Percentiles rank a stretch among this genome's conserved stretches.
These are phyloP conservation scores for Raddia distichophylla DNA, from an alignment of 176 grass and related monocot species.

Conservation along the genomic window DNA sequence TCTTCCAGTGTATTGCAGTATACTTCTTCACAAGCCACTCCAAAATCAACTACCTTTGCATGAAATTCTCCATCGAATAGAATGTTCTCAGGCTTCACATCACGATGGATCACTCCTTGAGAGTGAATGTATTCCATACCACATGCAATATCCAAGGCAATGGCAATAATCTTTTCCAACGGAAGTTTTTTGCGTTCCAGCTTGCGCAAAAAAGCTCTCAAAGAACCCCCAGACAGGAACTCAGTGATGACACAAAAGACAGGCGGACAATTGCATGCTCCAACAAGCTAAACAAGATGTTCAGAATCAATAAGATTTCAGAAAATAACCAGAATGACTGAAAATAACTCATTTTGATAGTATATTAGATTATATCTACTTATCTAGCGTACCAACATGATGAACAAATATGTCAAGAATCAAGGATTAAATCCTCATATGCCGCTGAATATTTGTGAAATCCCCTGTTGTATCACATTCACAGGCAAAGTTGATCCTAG, in stretches of 20 bases:
- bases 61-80: conserved; percentile 79
- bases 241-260: conserved; percentile 94
- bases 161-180: conserved; percentile 62
- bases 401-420: background rate
- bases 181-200: conserved; percentile 61
- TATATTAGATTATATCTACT: conserved; percentile 22
- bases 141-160: conserved; percentile 67
- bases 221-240: conserved; percentile 76
- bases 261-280: conserved; percentile 71
- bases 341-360: background rate
- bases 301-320: background rate
- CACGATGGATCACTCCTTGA: conserved; percentile 86
- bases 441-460: no score
- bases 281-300: conserved; percentile 68
- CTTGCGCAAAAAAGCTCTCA: conserved; percentile 86
- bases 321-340: conserved; percentile 29
- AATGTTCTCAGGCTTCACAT: conserved; percentile 98
- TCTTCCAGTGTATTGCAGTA: conserved; percentile 65
- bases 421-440: background rate
- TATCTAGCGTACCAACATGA: conserved; percentile 7
- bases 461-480: background rate
- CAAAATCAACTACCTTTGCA: conserved; percentile 91
- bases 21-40: conserved; percentile 80
- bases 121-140: conserved; percentile 94
- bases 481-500: no score